Percentiles rank a stretch among this genome's conserved stretches.
Evolutionary conservation across 371 early-diverging fungal species (phyloP).

Genomic region (Gilbertella persicaria): DNA sequence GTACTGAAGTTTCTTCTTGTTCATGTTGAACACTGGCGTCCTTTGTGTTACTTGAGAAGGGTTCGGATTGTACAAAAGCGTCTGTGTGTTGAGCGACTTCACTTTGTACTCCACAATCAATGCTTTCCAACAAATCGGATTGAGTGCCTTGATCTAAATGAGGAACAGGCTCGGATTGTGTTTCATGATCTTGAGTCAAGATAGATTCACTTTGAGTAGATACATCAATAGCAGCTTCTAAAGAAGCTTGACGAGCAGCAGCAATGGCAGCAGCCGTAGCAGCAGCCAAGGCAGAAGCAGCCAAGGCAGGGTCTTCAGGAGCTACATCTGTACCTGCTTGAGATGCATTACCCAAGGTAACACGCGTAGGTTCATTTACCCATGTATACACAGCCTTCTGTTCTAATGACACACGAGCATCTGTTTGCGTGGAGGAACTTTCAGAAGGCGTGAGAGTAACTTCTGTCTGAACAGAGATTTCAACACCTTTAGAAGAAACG

Average conservation of each 20-base stretch:
- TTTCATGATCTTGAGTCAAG: conserved; percentile 4
- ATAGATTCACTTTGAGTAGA: conserved; percentile 10
- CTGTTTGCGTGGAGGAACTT: conserved; percentile 1
- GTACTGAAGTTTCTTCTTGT: background rate
- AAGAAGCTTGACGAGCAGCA: background rate
- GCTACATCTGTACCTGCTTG: background rate
- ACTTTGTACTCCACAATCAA: conserved; percentile 7
- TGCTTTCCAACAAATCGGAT: background rate
- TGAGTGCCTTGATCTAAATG: conserved; percentile 16
- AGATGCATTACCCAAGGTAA: background rate
- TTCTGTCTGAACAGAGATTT: conserved; percentile 5
- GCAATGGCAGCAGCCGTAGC: conserved; percentile 6
- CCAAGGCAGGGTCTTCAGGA: conserved; percentile 9
- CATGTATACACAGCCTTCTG: background rate
- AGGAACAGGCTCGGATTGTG: conserved; percentile 5
- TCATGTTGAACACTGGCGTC: conserved; percentile 17
- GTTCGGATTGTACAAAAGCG: conserved; percentile 12
- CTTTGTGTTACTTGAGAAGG: background rate
- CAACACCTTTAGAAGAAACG: conserved; percentile 2
- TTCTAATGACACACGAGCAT: background rate
- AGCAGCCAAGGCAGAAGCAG: background rate
- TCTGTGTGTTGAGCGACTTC: conserved; percentile 3
- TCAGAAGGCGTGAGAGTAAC: background rate
- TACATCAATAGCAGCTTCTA: conserved; percentile 7
- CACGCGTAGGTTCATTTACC: background rate